These are phyloP conservation scores for Lichtheimia corymbifera DNA, from an alignment of 371 early-diverging fungal species.

Conservation along the genomic window DNA sequence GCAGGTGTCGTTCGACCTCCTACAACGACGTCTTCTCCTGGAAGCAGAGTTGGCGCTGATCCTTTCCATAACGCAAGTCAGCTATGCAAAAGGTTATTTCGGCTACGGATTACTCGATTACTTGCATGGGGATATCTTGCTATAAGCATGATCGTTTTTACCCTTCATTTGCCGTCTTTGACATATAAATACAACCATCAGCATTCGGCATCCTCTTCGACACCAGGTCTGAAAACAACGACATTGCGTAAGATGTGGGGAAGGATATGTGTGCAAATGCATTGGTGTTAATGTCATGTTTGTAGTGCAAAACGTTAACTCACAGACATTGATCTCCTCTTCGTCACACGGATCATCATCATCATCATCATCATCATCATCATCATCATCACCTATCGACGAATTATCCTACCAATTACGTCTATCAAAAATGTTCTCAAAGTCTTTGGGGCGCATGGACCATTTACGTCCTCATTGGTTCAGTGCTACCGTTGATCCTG, in stretches of 20 bases:
- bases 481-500: conserved; percentile 17
- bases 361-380: conserved; percentile 12
- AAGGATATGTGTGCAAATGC: neutral
- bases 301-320: neutral
- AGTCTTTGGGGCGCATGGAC: conserved; percentile 21
- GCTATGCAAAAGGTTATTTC: conserved; percentile 9
- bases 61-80: neutral
- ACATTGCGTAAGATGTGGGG: no score
- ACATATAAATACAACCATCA: neutral
- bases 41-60: no score
- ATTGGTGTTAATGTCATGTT: neutral
- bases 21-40: no score
- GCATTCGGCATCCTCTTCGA: neutral
- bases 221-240: no score
- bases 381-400: conserved; percentile 15
- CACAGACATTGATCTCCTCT: neutral
- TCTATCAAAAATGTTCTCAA: conserved; percentile 34
- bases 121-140: conserved; percentile 25
- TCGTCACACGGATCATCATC: neutral
- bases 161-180: conserved; percentile 20
- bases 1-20: neutral
- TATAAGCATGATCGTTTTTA: conserved; percentile 25
- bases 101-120: conserved; percentile 18
- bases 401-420: conserved; percentile 16
- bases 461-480: conserved; percentile 36